phyloP scores from a whole-genome alignment of 2,329 filamentous ascomycete species.

The Fusarium pseudocircinatum region DNA sequence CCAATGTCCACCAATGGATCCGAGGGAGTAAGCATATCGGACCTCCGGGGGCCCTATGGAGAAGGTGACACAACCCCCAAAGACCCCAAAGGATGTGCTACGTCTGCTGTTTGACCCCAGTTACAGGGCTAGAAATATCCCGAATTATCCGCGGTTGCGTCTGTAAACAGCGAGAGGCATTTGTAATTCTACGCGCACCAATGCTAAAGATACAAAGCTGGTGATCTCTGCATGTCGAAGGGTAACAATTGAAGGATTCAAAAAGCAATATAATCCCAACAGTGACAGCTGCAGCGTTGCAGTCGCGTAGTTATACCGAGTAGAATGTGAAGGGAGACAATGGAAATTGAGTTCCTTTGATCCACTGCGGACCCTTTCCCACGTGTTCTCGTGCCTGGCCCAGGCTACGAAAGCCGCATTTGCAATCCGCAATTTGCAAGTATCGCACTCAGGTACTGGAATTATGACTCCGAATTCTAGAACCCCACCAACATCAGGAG shows the following conservation, averaged over 20 bases:
- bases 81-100: neutral
- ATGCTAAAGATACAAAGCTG: neutral
- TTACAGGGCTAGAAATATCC: neutral
- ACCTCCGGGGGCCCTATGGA: neutral
- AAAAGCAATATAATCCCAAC: neutral
- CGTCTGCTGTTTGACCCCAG: neutral
- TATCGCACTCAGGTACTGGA: neutral
- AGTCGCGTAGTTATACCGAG: neutral
- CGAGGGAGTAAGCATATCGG: neutral
- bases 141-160: neutral
- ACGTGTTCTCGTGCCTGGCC: neutral
- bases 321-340: too few species aligned
- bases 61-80: slow-evolving; percentile 2
- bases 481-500: slow-evolving; percentile 18
- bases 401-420: neutral
- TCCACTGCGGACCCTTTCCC: neutral
- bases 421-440: neutral
- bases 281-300: neutral
- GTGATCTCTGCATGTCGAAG: neutral
- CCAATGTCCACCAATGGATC: neutral
- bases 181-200: neutral
- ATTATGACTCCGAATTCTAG: neutral
- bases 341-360: slow-evolving; percentile 2
- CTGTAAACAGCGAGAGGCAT: neutral
- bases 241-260: too few species aligned